Conservation (phyloP, 1,284 basidiomycete species). For the Malassezia caprae region DNA sequence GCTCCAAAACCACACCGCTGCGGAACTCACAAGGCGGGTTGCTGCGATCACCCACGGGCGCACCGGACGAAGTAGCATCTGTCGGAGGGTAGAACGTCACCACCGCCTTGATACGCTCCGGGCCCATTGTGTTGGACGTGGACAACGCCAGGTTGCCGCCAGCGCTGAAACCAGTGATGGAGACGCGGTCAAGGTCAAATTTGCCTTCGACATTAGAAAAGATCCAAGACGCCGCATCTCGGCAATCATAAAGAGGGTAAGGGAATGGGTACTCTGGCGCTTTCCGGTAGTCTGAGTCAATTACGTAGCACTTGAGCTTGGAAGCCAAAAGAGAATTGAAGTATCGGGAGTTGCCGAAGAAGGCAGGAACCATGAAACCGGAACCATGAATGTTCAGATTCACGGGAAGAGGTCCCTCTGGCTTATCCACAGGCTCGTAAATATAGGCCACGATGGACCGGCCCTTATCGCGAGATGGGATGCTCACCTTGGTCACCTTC, state of each 20-base stretch:
- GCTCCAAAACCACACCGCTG: conserved; percentile 24
- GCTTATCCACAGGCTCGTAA: conserved; percentile 22
- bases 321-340: conserved; percentile 22
- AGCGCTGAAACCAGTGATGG: conserved; percentile 34
- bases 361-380: conserved; percentile 18
- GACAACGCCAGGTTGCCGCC: conserved; percentile 36
- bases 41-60: conserved; percentile 6
- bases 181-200: conserved; percentile 23
- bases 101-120: conserved; percentile 24
- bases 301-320: conserved; percentile 8
- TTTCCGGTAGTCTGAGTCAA: conserved; percentile 26
- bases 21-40: conserved; percentile 12
- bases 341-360: conserved; percentile 15
- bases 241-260: conserved; percentile 23
- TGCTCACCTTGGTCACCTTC: conserved; percentile 10
- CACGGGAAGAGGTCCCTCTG: conserved; percentile 18
- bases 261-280: conserved; percentile 40
- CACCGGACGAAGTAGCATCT: conserved; percentile 25
- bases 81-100: conserved; percentile 23
- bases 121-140: conserved; percentile 20
- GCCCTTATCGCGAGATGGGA: conserved; percentile 25
- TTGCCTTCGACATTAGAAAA: conserved; percentile 18
- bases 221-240: conserved; percentile 25
- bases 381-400: conserved; percentile 25
- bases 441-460: conserved; percentile 24